Evolutionary conservation across 352 stramenopile species (phyloP).

Genomic region (Phytophthora brassicae): DNA sequence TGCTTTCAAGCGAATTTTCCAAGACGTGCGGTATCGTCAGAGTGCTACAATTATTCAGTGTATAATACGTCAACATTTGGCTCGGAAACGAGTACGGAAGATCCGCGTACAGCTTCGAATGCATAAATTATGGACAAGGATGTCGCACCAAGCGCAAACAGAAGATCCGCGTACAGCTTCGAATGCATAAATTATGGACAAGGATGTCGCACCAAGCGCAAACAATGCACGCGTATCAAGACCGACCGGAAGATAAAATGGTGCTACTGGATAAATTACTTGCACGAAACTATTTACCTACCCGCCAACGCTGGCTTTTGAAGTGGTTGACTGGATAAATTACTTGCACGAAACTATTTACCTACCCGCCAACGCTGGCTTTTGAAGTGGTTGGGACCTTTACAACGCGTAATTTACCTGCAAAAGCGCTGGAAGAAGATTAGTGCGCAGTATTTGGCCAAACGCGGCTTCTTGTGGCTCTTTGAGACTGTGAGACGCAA

Average conservation of each 20-base stretch:
- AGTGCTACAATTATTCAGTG: slow-evolving; percentile 81
- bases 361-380: slow-evolving; percentile 69
- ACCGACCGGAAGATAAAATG: slow-evolving; percentile 85
- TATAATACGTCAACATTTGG: slow-evolving; percentile 71
- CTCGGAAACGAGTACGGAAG: slow-evolving; percentile 67
- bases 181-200: slow-evolving; percentile 67
- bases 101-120: slow-evolving; percentile 64
- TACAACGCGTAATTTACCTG: slow-evolving; percentile 83
- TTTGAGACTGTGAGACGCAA: slow-evolving; percentile 64
- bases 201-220: slow-evolving; percentile 64
- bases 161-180: slow-evolving; percentile 55
- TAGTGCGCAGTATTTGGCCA: slow-evolving; percentile 67
- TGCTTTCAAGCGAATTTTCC: slow-evolving; percentile 68
- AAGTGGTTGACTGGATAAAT: slow-evolving; percentile 83
- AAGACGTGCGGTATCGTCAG: slow-evolving; percentile 66
- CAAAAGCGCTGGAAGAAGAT: slow-evolving; percentile 88
- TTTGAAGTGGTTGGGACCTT: slow-evolving; percentile 81
- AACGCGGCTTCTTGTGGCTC: slow-evolving; percentile 82
- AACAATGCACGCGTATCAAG: slow-evolving; percentile 79
- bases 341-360: slow-evolving; percentile 69
- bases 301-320: slow-evolving; percentile 74
- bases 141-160: slow-evolving; percentile 68
- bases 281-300: slow-evolving; percentile 59
- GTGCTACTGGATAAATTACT: slow-evolving; percentile 78
- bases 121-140: slow-evolving; percentile 60